Evolutionary conservation across 805 yeast species (phyloP).

Genomic region (Starmerella floricola): DNA sequence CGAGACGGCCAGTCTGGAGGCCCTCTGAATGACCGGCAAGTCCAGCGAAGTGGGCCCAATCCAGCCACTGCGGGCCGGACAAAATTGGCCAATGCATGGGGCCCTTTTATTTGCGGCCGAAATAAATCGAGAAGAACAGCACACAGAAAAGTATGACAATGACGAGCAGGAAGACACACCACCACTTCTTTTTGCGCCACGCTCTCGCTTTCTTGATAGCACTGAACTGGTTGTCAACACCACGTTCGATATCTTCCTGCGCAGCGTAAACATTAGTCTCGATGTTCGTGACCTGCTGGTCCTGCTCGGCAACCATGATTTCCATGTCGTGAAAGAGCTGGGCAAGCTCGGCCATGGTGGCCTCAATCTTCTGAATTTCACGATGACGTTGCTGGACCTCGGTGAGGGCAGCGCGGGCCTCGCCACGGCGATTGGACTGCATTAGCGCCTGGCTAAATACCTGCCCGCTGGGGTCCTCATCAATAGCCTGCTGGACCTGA

Average conservation of each 20-base stretch:
- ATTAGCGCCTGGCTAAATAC: slow-evolving; percentile 76
- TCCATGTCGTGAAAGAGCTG: slow-evolving; percentile 95
- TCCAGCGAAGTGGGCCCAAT: too few species aligned
- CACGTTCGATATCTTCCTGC: slow-evolving; percentile 82
- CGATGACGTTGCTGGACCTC: slow-evolving; percentile 94
- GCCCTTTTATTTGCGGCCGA: slow-evolving; percentile 8
- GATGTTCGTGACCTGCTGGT: slow-evolving; percentile 68
- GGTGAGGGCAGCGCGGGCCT: slow-evolving; percentile 86
- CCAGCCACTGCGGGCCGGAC: too few species aligned
- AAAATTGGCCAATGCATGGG: not conserved
- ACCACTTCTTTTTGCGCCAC: slow-evolving; percentile 82
- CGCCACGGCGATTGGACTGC: slow-evolving; percentile 36
- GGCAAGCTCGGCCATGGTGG: slow-evolving; percentile 89
- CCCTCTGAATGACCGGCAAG: too few species aligned
- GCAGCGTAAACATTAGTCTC: slow-evolving; percentile 73
- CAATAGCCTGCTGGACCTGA: slow-evolving; percentile 75
- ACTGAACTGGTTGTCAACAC: slow-evolving; percentile 83
- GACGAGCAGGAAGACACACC: slow-evolving; percentile 40
- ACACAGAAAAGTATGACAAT: slow-evolving; percentile 24
- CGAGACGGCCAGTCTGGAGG: too few species aligned
- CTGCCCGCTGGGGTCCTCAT: slow-evolving; percentile 72
- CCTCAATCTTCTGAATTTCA: slow-evolving; percentile 87
- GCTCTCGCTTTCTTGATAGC: slow-evolving; percentile 81
- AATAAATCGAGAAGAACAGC: slow-evolving; percentile 19
- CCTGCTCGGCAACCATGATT: slow-evolving; percentile 90